Conservation (phyloP, 305 asterid genomes). For the Fraxinus latifolia region DNA sequence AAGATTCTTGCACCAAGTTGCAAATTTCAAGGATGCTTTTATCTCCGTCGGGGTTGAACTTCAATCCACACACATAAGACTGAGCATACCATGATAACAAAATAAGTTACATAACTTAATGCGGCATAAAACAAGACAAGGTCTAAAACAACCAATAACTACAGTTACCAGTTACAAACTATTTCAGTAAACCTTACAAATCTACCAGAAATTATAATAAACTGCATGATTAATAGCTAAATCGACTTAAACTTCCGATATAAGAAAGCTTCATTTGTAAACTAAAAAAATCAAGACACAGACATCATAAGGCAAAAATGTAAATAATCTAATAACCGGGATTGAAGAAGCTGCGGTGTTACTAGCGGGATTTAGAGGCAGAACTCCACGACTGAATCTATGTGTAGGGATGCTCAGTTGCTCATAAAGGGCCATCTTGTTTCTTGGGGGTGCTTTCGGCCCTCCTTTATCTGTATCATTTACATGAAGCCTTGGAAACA, state of each 20-base stretch:
- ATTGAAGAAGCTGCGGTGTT: constrained; percentile 27
- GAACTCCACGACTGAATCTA: constrained; percentile 39
- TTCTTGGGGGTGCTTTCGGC: constrained; percentile 98
- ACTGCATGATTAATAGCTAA: background rate
- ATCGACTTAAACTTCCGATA: background rate
- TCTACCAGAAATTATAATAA: background rate
- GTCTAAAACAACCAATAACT: background rate
- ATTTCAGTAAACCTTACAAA: background rate
- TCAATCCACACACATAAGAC: background rate
- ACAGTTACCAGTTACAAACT: background rate
- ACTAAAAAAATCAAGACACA: background rate
- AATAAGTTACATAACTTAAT: background rate
- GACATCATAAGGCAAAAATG: constrained; percentile 9
- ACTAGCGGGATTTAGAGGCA: constrained; percentile 25
- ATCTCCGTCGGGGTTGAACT: background rate
- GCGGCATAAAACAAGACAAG: background rate
- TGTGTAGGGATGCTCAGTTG: constrained; percentile 89
- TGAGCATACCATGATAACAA: background rate
- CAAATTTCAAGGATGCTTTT: background rate
- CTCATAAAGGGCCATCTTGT: constrained; percentile 96
- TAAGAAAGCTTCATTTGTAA: background rate
- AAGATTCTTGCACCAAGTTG: background rate
- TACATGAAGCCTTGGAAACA: constrained; percentile 95
- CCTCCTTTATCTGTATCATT: constrained; percentile 91
- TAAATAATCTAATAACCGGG: constrained; percentile 48